Conservation (phyloP, 2,329 filamentous ascomycete species). For the Rasamsonia emersonii region DNA sequence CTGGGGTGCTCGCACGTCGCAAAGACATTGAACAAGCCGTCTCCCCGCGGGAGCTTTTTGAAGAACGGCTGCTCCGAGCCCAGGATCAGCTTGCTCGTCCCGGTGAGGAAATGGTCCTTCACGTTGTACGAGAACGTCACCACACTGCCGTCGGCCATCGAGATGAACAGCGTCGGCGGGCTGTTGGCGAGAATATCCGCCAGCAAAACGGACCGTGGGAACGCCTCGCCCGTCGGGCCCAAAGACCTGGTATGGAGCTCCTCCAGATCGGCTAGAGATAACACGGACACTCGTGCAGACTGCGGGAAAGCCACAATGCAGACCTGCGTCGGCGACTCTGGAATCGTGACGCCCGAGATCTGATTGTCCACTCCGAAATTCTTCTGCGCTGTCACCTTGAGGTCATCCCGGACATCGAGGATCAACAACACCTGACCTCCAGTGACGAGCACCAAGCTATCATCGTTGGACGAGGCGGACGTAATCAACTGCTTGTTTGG, state of each 20-base stretch:
- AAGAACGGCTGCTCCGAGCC: conserved; percentile 79
- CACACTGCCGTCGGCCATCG: conserved; percentile 87
- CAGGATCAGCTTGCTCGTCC: conserved; percentile 72
- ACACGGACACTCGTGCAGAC: conserved; percentile 66
- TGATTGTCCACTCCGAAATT: conserved; percentile 61
- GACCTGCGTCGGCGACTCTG: conserved; percentile 52
- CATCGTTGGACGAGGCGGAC: conserved; percentile 64
- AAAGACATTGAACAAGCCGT: conserved; percentile 70
- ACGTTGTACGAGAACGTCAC: conserved; percentile 69
- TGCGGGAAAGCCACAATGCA: conserved; percentile 85
- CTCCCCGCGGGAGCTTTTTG: conserved; percentile 61
- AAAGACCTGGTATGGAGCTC: conserved; percentile 58
- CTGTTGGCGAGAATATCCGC: conserved; percentile 63
- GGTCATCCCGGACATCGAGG: conserved; percentile 52
- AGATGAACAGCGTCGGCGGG: conserved; percentile 70
- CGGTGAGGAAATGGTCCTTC: conserved; percentile 54
- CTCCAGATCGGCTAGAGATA: conserved; percentile 59
- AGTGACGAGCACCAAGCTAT: conserved; percentile 63
- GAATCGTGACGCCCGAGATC: conserved; percentile 74
- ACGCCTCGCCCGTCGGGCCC: conserved; percentile 59
- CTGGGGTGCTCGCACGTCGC: conserved; percentile 91
- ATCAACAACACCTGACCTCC: conserved; percentile 66
- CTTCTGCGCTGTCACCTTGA: conserved; percentile 52
- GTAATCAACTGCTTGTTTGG: conserved; percentile 54
- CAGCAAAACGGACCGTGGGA: conserved; percentile 74